Evolutionary conservation across 1,139 yeast genomes (phyloP), one percentile per base, ranked within the genome.

Genomic region (Kodamaea alishanica): DNA sequence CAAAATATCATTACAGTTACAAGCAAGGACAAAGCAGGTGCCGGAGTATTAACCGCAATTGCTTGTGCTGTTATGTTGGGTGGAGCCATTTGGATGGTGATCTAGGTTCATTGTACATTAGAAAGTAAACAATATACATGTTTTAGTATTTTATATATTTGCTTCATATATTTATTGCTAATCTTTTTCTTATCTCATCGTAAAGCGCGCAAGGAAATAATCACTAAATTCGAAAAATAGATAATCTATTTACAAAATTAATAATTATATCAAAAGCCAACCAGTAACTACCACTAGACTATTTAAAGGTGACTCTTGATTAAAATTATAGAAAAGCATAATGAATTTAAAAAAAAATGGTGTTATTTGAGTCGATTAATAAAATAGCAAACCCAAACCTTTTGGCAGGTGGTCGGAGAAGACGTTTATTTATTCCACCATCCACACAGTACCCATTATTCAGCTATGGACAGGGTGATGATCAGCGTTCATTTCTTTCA

Each of bases 401-500:
- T n/a, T 43, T 65, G 20, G 65, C 70, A 6, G 66, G 66, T 22
- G 69, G 69, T 25, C 55, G 75, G 38, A 56, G 75, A 40, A 56
- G 76, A 42, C 57, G 73, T 35, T 51, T 72, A 22, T 83, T 78
- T 55, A 74, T 83, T n/a, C 87, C 88, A 1, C 88, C 89, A 0
- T 77, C 85, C 32, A 82, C 86, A 1, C 75, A 78, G 48, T 75
- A 77, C 37, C 89, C 89, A 1, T 60, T 83, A 38, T 83, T 83
- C 48, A 66, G 72, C 32, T 82, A 82, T 54, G 84, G 81, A 29
- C 73, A 67, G 22, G 79, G 75, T 10, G 77, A 70, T 33, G 89
- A 81, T 50, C 84, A 80, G 51, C 60, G 89, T 42, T 81, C 88
- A 23, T 84, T 82, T 52, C 61, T 81, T 20, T 68, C 74, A 7